Percentiles rank a stretch among this genome's conserved stretches.
Evolutionary conservation across 495 filamentous ascomycete genomes (phyloP).

Genomic region (Penicillium coffeae): DNA sequence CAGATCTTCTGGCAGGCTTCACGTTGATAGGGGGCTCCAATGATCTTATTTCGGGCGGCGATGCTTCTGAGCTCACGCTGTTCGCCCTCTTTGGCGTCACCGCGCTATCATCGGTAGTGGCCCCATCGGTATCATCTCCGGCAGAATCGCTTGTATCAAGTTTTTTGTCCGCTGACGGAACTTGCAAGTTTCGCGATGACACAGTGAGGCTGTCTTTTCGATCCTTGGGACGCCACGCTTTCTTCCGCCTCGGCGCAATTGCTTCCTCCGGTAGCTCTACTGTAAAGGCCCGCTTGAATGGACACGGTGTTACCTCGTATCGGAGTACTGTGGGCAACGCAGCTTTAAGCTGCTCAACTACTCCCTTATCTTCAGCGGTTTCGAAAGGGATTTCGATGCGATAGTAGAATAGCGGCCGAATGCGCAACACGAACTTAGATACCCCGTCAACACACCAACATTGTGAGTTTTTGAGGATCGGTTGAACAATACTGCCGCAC

Average conservation of each 20-base stretch:
- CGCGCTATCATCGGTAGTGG: constrained; percentile 35
- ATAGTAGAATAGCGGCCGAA: constrained; percentile 77
- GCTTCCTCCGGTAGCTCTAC: constrained; percentile 71
- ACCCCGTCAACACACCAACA: constrained; percentile 89
- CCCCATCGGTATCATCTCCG: constrained; percentile 38
- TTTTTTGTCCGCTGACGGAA: constrained; percentile 7
- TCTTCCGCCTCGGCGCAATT: constrained; percentile 60
- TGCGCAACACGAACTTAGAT: constrained; percentile 76
- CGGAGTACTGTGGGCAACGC: constrained; percentile 67
- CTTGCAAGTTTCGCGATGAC: constrained; percentile 6
- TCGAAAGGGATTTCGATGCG: constrained; percentile 76
- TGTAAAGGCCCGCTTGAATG: constrained; percentile 72
- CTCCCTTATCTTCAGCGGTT: constrained; percentile 53
- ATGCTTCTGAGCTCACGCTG: constrained; percentile 24
- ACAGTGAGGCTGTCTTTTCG: constrained; percentile 39
- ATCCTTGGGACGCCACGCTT: constrained; percentile 64
- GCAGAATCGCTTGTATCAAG: constrained; percentile 23
- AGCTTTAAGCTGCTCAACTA: constrained; percentile 61
- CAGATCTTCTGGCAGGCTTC: constrained; percentile 20
- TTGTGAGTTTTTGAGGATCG: constrained; percentile 82
- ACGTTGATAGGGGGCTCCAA: constrained; percentile 14
- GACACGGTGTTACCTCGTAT: constrained; percentile 85
- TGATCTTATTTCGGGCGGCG: constrained; percentile 14
- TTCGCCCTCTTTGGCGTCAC: constrained; percentile 26
- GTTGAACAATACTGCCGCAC: constrained; percentile 73